Evolutionary conservation across 257 asterid genomes (phyloP).

Genomic region (Coffea canephora): DNA sequence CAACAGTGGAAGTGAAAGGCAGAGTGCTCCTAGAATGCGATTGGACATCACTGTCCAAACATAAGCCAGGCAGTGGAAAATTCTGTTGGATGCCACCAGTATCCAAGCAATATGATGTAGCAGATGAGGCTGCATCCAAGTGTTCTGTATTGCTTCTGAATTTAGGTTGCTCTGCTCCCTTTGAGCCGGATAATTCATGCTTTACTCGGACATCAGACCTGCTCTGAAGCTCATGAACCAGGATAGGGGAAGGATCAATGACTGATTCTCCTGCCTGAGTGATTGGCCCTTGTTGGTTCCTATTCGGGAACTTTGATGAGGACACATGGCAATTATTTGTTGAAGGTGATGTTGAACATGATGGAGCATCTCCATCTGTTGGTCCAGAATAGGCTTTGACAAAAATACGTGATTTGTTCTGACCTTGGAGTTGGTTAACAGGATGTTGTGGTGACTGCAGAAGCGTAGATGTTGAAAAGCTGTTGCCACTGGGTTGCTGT

Average conservation of each 20-base stretch:
- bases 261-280: slow-evolving; percentile 44
- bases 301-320: slow-evolving; percentile 49
- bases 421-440: slow-evolving; percentile 62
- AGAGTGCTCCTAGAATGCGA: slow-evolving; percentile 59
- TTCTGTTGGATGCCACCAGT: slow-evolving; percentile 65
- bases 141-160: slow-evolving; percentile 52
- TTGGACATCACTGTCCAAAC: slow-evolving; percentile 73
- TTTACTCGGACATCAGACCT: slow-evolving; percentile 50
- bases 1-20: slow-evolving; percentile 51
- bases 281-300: slow-evolving; percentile 50
- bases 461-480: slow-evolving; percentile 46
- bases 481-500: slow-evolving; percentile 48
- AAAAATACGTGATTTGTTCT: slow-evolving; percentile 44
- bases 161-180: slow-evolving; percentile 52
- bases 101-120: slow-evolving; percentile 80
- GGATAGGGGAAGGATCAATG: slow-evolving; percentile 48
- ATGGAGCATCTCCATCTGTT: slow-evolving; percentile 64
- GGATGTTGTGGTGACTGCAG: slow-evolving; percentile 60
- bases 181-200: slow-evolving; percentile 52
- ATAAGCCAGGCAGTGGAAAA: slow-evolving; percentile 53
- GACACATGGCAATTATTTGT: slow-evolving; percentile 54
- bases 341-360: slow-evolving; percentile 76
- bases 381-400: slow-evolving; percentile 50
- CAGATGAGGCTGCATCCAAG: slow-evolving; percentile 81
- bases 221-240: slow-evolving; percentile 52